Evolutionary conservation across 75 land plant species (phyloP), one percentile per base, ranked within the genome.

Genomic region (Cryptomeria japonica): DNA sequence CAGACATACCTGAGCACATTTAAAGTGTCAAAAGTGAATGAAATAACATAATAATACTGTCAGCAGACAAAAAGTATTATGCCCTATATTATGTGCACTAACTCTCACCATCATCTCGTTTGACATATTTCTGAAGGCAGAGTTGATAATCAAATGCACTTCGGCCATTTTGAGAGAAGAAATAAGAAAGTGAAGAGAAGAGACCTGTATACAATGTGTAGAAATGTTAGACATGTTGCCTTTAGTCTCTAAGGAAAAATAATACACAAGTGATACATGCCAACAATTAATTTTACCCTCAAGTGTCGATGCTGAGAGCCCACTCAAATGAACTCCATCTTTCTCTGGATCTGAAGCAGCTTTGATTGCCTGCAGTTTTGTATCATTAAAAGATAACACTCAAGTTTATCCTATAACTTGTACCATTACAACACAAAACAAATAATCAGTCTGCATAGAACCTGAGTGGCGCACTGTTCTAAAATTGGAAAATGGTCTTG

Each of bases 381-480:
- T 75, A 34, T 34, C 13, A 75, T 75, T 36, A 13, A 75, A 47
- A 72, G 13, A 41, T 77, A 87, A 87, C n/a, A 76, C 73, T 16
- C 32, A 44, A 73, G 36, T 37, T 37, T 89, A 39, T 86, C 47
- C 14, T 10, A 64, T 16, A 73, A 36, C 22, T 41, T 49, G 55
- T 84, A 10, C 55, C 15, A 47, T 19, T 79, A 18, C 58, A 25
- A 55, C 80, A 7, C 42, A 28, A 56, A 28, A 56, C 79, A 68
- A 87, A 36, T 56, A 42, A 87, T 56, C 47, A 25, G 44, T 80
- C 18, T 49, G 34, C 41, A 87, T 41, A 84, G 18, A 87, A 97
- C 99, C 98, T 96, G 94, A 14, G 58, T 88, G 44, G 95, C 96
- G 92, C 97, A 97, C 80, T 94, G 94, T 55, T 92, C 88, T 80